Evolutionary conservation across 1,284 basidiomycete genomes (phyloP), one percentile per base, ranked within the genome.

Genomic region (Malassezia yamatoensis): DNA sequence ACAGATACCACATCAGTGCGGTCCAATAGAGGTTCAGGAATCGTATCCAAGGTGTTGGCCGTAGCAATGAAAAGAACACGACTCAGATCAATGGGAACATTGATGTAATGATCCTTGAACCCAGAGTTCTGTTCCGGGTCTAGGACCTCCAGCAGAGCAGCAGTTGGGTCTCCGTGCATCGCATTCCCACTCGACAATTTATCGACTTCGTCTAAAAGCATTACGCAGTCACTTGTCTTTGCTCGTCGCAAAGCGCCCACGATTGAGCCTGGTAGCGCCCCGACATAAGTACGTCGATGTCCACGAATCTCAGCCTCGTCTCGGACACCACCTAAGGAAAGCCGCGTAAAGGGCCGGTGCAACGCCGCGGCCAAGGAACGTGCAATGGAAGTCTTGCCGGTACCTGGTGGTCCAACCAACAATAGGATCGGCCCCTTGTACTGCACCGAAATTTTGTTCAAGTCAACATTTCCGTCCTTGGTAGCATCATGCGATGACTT

Each of bases 361-460:
- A 85, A 85, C 9, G 87, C 87, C 21, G 90, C 73, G 24, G 77
- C 76, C 13, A 77, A 66, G 29, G 70, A 74, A 21, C 66, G 59
- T 32, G 72, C 71, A 46, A 74, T 74, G 29, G 68, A 70, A 10
- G 71, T 74, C 62, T 74, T 72, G 34, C 71, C 71, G 5, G 69
- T 71, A 20, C 70, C 70, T 8, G 70, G 69, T 12, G 74, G 73
- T 15, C 63, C 61, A 38, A 78, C 82, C 54, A 78, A 85, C 80
- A 90, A 74, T 15, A 91, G 77, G 58, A 91, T 90, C 0, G 89
- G 88, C 0, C 86, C 88, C 65, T 86, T 63, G 54, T 70, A 65
- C 24, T 53, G 57, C 11, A 67, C 61, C 9, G 41, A n/a, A 11
- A 39, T 20, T 13, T 29, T 29, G 16, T 6, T 16, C 53, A 58